These are phyloP conservation scores for Calocera viscosa DNA, from an alignment of 768 basidiomycete genomes.

Conservation along the genomic window DNA sequence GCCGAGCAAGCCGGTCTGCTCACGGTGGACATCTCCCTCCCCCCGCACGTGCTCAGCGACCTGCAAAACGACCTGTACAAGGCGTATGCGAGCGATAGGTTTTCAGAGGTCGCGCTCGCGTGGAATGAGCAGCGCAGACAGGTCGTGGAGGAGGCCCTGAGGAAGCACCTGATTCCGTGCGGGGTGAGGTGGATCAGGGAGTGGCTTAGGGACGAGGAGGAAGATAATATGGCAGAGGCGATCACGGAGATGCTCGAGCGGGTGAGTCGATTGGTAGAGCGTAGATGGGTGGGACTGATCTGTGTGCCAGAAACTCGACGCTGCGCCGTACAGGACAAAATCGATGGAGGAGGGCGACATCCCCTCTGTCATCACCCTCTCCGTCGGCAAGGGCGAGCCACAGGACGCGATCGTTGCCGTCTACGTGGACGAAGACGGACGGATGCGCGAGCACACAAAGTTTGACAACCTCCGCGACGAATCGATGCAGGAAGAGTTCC, in stretches of 20 bases:
- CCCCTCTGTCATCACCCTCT: slow-evolving; percentile 73
- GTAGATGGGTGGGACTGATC: too few relatives aligned
- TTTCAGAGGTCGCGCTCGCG: slow-evolving; percentile 68
- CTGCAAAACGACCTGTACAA: slow-evolving; percentile 67
- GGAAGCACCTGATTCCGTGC: slow-evolving; percentile 69
- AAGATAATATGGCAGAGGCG: slow-evolving; percentile 61
- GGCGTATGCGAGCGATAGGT: slow-evolving; percentile 73
- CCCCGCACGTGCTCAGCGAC: slow-evolving; percentile 44
- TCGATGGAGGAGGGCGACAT: slow-evolving; percentile 58
- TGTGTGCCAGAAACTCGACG: slow-evolving; percentile 56
- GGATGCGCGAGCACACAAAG: slow-evolving; percentile 78
- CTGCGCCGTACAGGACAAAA: slow-evolving; percentile 54
- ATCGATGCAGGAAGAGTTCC: slow-evolving; percentile 58
- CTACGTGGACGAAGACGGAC: slow-evolving; percentile 77
- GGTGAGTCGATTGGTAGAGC: slow-evolving; percentile 34
- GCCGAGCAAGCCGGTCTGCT: slow-evolving; percentile 87
- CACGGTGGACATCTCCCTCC: slow-evolving; percentile 56
- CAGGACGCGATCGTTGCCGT: slow-evolving; percentile 78
- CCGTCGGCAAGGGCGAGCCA: slow-evolving; percentile 92
- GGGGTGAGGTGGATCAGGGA: slow-evolving; percentile 83
- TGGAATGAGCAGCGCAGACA: slow-evolving; percentile 83
- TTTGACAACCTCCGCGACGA: slow-evolving; percentile 73
- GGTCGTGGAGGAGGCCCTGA: slow-evolving; percentile 65
- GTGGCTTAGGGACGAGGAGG: slow-evolving; percentile 77
- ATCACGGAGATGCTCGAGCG: slow-evolving; percentile 57